Evolutionary conservation across 2,329 filamentous ascomycete genomes (phyloP).

Genomic region (Penicillium digitatum): DNA sequence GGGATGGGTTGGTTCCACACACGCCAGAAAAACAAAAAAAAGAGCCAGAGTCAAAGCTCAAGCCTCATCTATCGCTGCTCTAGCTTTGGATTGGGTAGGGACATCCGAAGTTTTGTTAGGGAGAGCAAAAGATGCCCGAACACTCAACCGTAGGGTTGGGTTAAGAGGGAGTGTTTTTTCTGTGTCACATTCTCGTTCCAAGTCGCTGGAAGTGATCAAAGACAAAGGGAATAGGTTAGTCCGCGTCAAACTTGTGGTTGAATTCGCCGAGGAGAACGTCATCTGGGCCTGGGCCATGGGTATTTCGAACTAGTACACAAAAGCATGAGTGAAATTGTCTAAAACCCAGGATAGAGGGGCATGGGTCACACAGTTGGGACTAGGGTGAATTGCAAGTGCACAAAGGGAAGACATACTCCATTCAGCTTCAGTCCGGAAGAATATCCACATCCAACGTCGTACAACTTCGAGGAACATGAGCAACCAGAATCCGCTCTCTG

Average conservation of each 20-base stretch:
- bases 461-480: slow-evolving; percentile 83
- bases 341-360: background rate
- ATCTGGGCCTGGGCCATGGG: slow-evolving; percentile 55
- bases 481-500: slow-evolving; percentile 83
- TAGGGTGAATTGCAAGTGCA: background rate
- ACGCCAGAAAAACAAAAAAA: background rate
- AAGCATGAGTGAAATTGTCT: slow-evolving; percentile 13
- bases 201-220: slow-evolving; percentile 4
- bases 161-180: slow-evolving; percentile 9
- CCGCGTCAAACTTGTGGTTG: slow-evolving; percentile 62
- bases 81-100: background rate
- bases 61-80: slow-evolving; percentile 2
- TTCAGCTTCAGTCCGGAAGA: slow-evolving; percentile 91
- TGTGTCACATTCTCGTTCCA: slow-evolving; percentile 22
- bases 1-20: background rate
- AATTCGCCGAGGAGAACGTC: slow-evolving; percentile 74
- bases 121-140: background rate
- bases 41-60: background rate
- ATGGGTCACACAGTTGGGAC: background rate
- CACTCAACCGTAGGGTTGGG: background rate
- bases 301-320: slow-evolving; percentile 48
- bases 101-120: background rate
- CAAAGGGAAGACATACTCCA: slow-evolving; percentile 58
- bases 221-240: slow-evolving; percentile 35
- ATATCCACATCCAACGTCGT: slow-evolving; percentile 93